Conservation (phyloP, 1,284 basidiomycete species). For the Microbotryomycetes sp. region DNA sequence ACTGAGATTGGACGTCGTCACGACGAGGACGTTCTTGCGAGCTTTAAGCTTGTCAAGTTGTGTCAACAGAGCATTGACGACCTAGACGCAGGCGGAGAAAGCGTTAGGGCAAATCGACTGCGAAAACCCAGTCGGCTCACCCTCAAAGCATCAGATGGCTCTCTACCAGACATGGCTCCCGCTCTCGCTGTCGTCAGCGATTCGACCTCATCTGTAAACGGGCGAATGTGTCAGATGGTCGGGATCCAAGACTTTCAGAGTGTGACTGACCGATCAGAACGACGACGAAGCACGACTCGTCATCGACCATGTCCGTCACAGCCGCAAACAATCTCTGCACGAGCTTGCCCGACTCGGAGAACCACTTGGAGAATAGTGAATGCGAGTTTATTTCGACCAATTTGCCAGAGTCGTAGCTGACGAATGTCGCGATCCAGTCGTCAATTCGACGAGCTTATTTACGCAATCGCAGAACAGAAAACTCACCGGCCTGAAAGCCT, state of each 20-base stretch:
- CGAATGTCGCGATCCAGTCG: not conserved
- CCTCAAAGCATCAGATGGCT: slow-evolving; percentile 90
- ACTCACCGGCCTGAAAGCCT: slow-evolving; percentile 70
- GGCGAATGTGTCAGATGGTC: not conserved
- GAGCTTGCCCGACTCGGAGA: slow-evolving; percentile 96
- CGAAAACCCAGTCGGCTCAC: slow-evolving; percentile 48
- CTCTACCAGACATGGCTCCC: slow-evolving; percentile 86
- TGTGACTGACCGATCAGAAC: slow-evolving; percentile 73
- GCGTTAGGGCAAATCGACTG: not conserved
- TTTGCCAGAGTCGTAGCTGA: slow-evolving; percentile 73
- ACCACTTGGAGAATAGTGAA: slow-evolving; percentile 93
- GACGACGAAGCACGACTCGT: slow-evolving; percentile 83
- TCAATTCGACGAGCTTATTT: not conserved
- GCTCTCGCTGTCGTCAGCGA: slow-evolving; percentile 87
- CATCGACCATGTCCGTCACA: slow-evolving; percentile 79
- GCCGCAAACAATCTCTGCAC: slow-evolving; percentile 87
- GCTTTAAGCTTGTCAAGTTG: slow-evolving; percentile 93
- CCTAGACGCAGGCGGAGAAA: slow-evolving; percentile 49
- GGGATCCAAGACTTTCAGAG: not conserved
- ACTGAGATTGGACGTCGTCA: slow-evolving; percentile 93
- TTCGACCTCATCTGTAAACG: slow-evolving; percentile 80
- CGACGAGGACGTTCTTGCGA: slow-evolving; percentile 85
- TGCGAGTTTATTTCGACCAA: slow-evolving; percentile 97
- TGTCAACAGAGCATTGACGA: slow-evolving; percentile 94
- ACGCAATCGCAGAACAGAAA: not conserved